Evolutionary conservation across 768 basidiomycete genomes (phyloP).

Genomic region (Lactifluus hygrophoroides): DNA sequence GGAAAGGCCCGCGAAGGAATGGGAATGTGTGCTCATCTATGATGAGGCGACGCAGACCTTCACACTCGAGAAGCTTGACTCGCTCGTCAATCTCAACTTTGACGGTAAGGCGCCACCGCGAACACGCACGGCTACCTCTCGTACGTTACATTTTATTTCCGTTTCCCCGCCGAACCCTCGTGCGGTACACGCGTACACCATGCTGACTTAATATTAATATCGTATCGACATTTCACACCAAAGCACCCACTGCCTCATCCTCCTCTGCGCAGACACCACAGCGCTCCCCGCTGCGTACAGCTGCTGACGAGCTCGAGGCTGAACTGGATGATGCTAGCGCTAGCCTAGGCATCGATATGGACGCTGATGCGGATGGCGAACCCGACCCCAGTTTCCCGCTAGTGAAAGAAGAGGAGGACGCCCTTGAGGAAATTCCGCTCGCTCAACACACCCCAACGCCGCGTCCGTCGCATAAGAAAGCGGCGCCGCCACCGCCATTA

Average conservation of each 20-base stretch:
- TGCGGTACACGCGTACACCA: neutral
- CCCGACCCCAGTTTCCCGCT: slow-evolving; percentile 23
- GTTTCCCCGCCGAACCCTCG: neutral
- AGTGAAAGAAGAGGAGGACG: neutral
- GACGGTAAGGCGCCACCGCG: neutral
- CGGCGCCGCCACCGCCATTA: neutral
- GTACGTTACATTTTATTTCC: slow-evolving; percentile 11
- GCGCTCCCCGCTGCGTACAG: slow-evolving; percentile 7
- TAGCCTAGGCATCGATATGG: slow-evolving; percentile 15
- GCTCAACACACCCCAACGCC: neutral
- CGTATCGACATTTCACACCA: neutral
- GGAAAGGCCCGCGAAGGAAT: slow-evolving; percentile 54
- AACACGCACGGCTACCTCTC: slow-evolving; percentile 13
- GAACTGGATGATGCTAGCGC: slow-evolving; percentile 19
- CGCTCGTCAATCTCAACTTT: slow-evolving; percentile 18
- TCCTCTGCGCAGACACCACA: slow-evolving; percentile 5
- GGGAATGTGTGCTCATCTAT: slow-evolving; percentile 72
- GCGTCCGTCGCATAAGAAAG: slow-evolving; percentile 1
- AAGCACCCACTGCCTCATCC: neutral
- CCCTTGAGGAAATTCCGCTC: neutral
- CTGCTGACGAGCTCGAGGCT: slow-evolving; percentile 23
- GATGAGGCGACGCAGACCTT: slow-evolving; percentile 48
- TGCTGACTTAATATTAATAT: neutral
- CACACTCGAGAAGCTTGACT: slow-evolving; percentile 19
- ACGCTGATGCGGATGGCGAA: slow-evolving; percentile 30